Base-by-base conservation (phyloP, 192 early-diverging fungal species). In the Spizellomyces punctatus region DNA sequence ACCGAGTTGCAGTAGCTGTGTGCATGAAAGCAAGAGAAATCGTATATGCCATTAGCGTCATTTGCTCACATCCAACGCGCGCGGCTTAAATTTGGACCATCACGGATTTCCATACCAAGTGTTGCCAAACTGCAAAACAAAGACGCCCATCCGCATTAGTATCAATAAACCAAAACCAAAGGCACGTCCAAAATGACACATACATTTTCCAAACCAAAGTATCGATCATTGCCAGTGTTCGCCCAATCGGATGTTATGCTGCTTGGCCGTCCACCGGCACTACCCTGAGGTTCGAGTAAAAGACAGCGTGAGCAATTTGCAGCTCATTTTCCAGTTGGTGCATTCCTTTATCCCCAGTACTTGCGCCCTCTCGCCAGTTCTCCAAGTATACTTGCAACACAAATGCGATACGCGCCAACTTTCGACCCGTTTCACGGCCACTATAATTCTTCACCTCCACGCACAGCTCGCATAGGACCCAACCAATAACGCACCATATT, bases 191-290 rank as follows among this genome's bases (percentile, higher is more conserved):
- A 36, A 36, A 2, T 36, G 27, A 3, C 27, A 60, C 83, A 67
- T 84, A 94, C 93, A 83, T 98, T 98, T 75, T 95, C 91, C 17
- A 98, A 81, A 12, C 96, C 96, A 72, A 89, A 92, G 81, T 89
- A 94, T 54, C 93, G 76, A 55, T 96, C 94, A 36, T 83, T 79
- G 70, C 89, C 87, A 44, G 85, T 85, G n/a, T 76, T 83, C 66
- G 84, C 81, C 54, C 72, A 77, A 57, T 78, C 71, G 50, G 57
- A 12, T 46, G 8, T 49, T 55, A 56, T 56, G n/a, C 27, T 45
- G 49, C 47, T 42, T 50, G 58, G 48, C 47, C 73, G 64, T n/a
- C 69, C 65, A 43, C 61, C 64, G 49, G 64, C 8, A 10, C 22
- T 62, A 22, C 60, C 54, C 68, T 70, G 47, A 16, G 19, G n/a